phyloP scores from a whole-genome alignment of 139 green algal species.

The Tetradesmus lagerheimii region DNA sequence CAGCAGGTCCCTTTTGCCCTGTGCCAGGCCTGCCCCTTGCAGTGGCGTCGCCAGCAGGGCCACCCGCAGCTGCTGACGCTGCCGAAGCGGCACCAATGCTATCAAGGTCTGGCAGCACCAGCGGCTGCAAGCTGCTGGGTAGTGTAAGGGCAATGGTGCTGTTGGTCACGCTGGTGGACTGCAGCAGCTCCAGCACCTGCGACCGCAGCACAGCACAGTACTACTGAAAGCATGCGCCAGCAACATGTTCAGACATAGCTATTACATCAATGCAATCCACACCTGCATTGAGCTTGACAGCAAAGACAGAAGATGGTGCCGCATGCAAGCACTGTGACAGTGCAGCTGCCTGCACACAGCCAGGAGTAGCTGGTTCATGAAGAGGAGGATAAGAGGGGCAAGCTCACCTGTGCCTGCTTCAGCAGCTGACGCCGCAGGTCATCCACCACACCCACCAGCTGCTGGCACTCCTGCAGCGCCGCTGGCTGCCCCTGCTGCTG shows the following conservation, averaged over 20 bases:
- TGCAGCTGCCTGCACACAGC: too few species aligned
- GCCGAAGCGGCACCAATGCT: not conserved
- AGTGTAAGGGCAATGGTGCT: not conserved
- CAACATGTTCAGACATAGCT: not conserved
- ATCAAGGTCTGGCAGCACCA: not conserved
- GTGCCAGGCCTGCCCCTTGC: not conserved
- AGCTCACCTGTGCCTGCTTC: constrained; percentile 10
- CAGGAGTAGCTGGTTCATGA: too few species aligned
- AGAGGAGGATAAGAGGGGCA: not conserved
- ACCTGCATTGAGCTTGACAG: too few species aligned
- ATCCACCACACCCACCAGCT: not conserved
- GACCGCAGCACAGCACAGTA: not conserved
- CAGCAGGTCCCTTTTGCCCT: not conserved
- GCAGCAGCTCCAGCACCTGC: constrained; percentile 48
- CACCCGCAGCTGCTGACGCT: not conserved
- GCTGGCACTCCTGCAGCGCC: constrained; percentile 13
- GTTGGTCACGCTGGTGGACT: not conserved
- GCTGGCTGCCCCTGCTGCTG: not conserved
- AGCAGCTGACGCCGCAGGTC: constrained; percentile 18
- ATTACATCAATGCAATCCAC: not conserved
- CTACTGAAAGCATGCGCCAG: not conserved
- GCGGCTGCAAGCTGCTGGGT: not conserved
- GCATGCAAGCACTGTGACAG: too few species aligned
- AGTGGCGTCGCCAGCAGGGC: not conserved
- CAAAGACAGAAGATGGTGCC: too few species aligned